Percentiles rank a stretch among this genome's conserved stretches.
phyloP scores from a whole-genome alignment of 257 asterid species.

The Salvia splendens region DNA sequence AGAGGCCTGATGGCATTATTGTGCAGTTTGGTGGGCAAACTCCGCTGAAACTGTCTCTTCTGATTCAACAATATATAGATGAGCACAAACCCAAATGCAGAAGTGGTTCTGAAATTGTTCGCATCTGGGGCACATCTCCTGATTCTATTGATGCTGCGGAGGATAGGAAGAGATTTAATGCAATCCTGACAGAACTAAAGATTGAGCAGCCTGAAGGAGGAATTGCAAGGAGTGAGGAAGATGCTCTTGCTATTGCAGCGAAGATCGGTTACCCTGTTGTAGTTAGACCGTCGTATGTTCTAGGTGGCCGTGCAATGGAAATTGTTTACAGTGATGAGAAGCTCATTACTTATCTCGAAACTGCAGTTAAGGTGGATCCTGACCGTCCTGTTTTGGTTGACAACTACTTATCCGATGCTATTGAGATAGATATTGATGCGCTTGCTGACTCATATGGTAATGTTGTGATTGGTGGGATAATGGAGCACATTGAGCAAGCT shows the following conservation, averaged over 20 bases:
- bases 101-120: constrained; percentile 71
- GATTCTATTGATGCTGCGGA: constrained; percentile 99
- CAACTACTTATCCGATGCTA: constrained; percentile 81
- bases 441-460: constrained; percentile 78
- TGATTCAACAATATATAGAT: constrained; percentile 73
- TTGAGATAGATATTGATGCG: constrained; percentile 88
- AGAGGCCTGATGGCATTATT: constrained; percentile 93
- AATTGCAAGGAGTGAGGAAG: constrained; percentile 91
- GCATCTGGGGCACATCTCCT: constrained; percentile 97
- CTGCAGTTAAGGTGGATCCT: constrained; percentile 94
- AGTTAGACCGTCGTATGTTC: constrained; percentile 92
- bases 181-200: constrained; percentile 71
- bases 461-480: constrained; percentile 97
- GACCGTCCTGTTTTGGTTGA: constrained; percentile 94
- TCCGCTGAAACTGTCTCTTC: constrained; percentile 81
- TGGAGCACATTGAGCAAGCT: constrained; percentile 99
- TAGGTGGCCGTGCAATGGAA: constrained; percentile 99
- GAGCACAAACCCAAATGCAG: constrained; percentile 58
- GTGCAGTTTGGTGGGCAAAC: constrained; percentile 99
- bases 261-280: constrained; percentile 94
- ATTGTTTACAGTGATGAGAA: constrained; percentile 93
- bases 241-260: constrained; percentile 89
- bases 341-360: constrained; percentile 73
- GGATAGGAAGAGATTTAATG: constrained; percentile 88
- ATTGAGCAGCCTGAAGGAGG: constrained; percentile 99